Conservation (phyloP, 768 basidiomycete genomes). For the Rhodocollybia butyracea region DNA sequence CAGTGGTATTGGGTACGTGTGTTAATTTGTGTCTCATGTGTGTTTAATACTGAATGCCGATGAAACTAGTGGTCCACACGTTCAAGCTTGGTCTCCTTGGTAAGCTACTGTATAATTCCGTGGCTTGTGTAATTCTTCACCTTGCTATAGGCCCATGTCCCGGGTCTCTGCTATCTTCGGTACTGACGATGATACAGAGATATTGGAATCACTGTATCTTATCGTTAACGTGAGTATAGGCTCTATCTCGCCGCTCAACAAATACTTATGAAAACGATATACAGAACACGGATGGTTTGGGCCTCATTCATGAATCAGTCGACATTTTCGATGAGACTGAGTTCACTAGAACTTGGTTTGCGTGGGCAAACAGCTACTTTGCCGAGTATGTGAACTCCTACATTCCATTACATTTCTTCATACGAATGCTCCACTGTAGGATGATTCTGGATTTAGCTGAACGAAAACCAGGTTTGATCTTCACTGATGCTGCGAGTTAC, state of each 20-base stretch:
- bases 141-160: conserved; percentile 68
- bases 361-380: conserved; percentile 83
- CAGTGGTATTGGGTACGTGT: conserved; percentile 62
- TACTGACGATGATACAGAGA: conserved; percentile 69
- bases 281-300: conserved; percentile 70
- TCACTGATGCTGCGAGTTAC: conserved; percentile 55
- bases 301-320: conserved; percentile 76
- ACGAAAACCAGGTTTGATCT: conserved; percentile 67
- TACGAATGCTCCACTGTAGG: no score
- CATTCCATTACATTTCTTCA: not conserved
- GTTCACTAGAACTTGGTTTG: conserved; percentile 77
- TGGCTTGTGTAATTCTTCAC: not conserved
- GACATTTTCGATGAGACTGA: conserved; percentile 52
- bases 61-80: not conserved
- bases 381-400: conserved; percentile 40
- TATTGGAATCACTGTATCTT: conserved; percentile 55
- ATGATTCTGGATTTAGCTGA: conserved; percentile 76
- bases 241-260: not conserved
- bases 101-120: conserved; percentile 19
- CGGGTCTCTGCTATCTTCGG: conserved; percentile 73
- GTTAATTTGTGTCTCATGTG: not conserved
- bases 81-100: conserved; percentile 59
- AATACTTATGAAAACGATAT: conserved; percentile 2
- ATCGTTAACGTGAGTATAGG: conserved; percentile 61
- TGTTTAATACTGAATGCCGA: not conserved